phyloP scores from a whole-genome alignment of 1,139 yeast species.

The Yamadazyma diddensiae region DNA sequence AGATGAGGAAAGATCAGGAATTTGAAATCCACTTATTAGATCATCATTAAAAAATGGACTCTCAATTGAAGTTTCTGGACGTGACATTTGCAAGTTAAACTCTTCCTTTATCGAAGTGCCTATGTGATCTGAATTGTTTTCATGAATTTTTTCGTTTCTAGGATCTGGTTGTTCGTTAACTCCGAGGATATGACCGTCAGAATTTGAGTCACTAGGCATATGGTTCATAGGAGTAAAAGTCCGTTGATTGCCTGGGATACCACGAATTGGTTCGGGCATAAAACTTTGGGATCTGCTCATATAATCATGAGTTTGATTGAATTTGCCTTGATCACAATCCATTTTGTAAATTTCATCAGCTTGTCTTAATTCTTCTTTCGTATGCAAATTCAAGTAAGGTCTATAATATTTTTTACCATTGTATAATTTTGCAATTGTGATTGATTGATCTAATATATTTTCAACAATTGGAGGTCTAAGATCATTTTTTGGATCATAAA shows the following conservation, averaged over 20 bases:
- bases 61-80: conserved; percentile 10
- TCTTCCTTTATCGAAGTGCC: neutral
- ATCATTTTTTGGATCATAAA: conserved; percentile 33
- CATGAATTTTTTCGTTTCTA: neutral
- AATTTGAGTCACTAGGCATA: neutral
- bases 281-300: neutral
- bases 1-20: conserved; percentile 9
- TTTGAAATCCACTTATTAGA: conserved; percentile 10
- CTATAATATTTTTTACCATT: conserved; percentile 31
- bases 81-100: conserved; percentile 1
- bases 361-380: conserved; percentile 28
- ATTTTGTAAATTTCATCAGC: conserved; percentile 32
- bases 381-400: conserved; percentile 32
- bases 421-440: conserved; percentile 41
- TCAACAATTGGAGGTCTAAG: conserved; percentile 1
- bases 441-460: conserved; percentile 39
- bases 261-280: neutral
- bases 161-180: neutral
- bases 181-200: neutral
- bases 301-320: neutral
- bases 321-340: conserved; percentile 18
- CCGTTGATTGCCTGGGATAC: neutral
- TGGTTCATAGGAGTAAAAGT: neutral
- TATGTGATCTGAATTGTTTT: neutral
- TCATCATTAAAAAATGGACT: conserved; percentile 15